Evolutionary conservation across 352 stramenopile genomes (phyloP), one percentile per base, ranked within the genome.

Genomic region (Globisporangium iwayamae): DNA sequence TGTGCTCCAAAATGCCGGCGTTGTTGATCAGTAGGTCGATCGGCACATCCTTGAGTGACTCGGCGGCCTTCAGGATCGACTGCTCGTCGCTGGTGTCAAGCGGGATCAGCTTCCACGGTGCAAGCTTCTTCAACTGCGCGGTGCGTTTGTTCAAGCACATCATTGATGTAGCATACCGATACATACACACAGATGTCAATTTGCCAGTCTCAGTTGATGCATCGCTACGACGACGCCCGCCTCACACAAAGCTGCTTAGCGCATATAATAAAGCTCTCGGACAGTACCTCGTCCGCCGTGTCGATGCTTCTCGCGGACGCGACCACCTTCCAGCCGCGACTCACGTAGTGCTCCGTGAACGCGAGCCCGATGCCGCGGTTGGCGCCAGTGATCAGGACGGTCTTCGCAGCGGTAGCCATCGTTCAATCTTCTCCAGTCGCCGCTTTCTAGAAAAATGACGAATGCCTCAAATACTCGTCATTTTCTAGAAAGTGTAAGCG

Each of bases 1-100:
- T 59, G 14, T 60, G 51, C 18, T 70, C 62, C 16, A 63, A 56
- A 47, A 91, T 73, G 20, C 85, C 85, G 13, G 74, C 70, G 67
- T 90, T 92, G 65, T 94, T 94, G 55, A 94, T 88, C 13, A 94
- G 68, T 30, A 94, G 61, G 48, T 92, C 76, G 25, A 92, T 70
- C 1, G 72, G 55, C 47, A 73, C 71, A 32, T 66, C 64, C 30
- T 83, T 61, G 6, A 90, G 58, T 0, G 67, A 41, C 66, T 76
- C 74, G 13, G 77, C 77, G 13, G 74, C 71, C 1, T 36, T 20
- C 34, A 79, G 32, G 25, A 90, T 87, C 34, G 78, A 87, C 39
- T 72, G 43, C 53, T 90, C 82, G 46, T 88, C 70, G 46, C 66
- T 48, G 10, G 73, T 85, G 55, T 91, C 83, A 14, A 91, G 41